phyloP scores from a whole-genome alignment of 208 protist species.

The Trypanosoma scelopori region DNA sequence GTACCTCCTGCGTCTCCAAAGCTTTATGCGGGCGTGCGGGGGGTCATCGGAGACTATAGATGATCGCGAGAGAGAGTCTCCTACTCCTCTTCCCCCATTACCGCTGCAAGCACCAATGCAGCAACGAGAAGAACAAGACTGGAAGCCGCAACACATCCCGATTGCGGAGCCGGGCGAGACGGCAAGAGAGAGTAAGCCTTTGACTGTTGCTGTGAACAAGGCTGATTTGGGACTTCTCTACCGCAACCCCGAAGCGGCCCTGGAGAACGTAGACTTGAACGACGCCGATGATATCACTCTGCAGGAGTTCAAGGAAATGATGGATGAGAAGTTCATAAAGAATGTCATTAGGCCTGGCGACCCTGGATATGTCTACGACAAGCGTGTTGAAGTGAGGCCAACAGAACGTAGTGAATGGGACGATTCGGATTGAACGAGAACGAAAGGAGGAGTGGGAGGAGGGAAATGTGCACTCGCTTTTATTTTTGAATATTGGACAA shows the following conservation, averaged over 20 bases:
- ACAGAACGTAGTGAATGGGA: conserved; percentile 87
- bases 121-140: background rate
- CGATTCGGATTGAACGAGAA: conserved; percentile 38
- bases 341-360: conserved; percentile 81
- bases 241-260: conserved; percentile 80
- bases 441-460: conserved; percentile 4
- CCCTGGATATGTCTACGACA: conserved; percentile 85
- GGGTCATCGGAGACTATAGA: too few species aligned
- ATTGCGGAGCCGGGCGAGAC: background rate
- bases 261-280: conserved; percentile 89
- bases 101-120: background rate
- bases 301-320: conserved; percentile 86
- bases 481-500: background rate
- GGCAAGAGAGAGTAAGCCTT: background rate
- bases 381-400: conserved; percentile 67
- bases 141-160: background rate
- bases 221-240: conserved; percentile 88
- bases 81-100: too few species aligned
- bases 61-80: too few species aligned
- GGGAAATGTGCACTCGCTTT: background rate
- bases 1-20: conserved; percentile 64
- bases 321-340: conserved; percentile 78
- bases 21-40: conserved; percentile 23
- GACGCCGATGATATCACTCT: conserved; percentile 87
- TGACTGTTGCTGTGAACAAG: conserved; percentile 46